Percentiles rank a stretch among this genome's conserved stretches.
These are phyloP conservation scores for Mucor sp. DNA, from an alignment of 371 early-diverging fungal genomes.

Conservation along the genomic window DNA sequence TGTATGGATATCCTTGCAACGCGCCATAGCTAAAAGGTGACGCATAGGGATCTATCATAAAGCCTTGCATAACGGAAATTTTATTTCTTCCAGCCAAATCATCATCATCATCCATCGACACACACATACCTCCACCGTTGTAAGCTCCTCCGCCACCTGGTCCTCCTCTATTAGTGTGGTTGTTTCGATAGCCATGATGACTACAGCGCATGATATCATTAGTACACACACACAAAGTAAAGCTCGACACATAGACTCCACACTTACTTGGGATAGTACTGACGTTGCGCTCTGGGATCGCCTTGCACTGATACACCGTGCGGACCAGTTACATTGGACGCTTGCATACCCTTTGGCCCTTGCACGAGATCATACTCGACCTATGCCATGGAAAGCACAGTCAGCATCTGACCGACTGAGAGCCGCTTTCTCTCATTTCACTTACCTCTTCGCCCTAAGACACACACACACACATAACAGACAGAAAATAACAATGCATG, in stretches of 20 bases:
- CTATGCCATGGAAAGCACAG: constrained; percentile 16
- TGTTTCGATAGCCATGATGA: background rate
- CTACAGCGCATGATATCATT: background rate
- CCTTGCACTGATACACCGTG: constrained; percentile 73
- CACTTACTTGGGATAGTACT: constrained; percentile 13
- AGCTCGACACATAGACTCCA: background rate
- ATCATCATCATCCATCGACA: background rate
- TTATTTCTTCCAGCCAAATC: background rate
- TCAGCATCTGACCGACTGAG: background rate
- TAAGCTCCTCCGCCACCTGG: background rate
- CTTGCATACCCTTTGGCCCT: constrained; percentile 86
- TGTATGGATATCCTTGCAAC: constrained; percentile 3
- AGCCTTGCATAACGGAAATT: constrained; percentile 7
- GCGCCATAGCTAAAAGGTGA: constrained; percentile 5
- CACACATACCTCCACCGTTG: constrained; percentile 1
- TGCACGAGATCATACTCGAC: constrained; percentile 83
- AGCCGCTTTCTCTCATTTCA: background rate
- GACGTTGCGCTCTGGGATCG: constrained; percentile 55
- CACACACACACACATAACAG: background rate
- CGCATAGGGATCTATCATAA: constrained; percentile 13
- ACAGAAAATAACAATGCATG: background rate
- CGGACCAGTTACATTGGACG: constrained; percentile 83
- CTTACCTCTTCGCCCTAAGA: constrained; percentile 4
- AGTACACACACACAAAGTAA: background rate
- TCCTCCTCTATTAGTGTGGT: constrained; percentile 1